Evolutionary conservation across 2,329 filamentous ascomycete genomes (phyloP).

Genomic region (Diatrype stigma): DNA sequence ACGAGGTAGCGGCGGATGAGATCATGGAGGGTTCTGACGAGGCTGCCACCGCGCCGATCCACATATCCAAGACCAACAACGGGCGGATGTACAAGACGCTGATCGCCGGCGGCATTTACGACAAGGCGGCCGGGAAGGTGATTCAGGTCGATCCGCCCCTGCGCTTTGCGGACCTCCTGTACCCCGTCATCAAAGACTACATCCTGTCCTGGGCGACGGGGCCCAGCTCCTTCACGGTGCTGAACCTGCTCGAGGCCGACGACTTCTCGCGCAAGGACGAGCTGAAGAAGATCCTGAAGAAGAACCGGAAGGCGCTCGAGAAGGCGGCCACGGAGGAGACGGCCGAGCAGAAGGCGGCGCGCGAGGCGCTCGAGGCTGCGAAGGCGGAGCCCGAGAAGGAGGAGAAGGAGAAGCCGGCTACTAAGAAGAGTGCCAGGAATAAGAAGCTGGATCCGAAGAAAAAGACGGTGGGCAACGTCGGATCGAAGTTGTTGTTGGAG

Average conservation of each 20-base stretch:
- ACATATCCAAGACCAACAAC: conserved; percentile 59
- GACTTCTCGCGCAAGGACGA: conserved; percentile 65
- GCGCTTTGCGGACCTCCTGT: conserved; percentile 77
- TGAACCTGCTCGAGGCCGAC: conserved; percentile 72
- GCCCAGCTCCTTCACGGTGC: conserved; percentile 78
- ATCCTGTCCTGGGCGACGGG: conserved; percentile 82
- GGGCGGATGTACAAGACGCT: conserved; percentile 88
- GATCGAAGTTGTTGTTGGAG: conserved; percentile 57
- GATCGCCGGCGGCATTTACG: conserved; percentile 83
- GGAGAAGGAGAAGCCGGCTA: conserved; percentile 32
- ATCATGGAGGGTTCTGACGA: conserved; percentile 32
- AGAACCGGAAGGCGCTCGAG: conserved; percentile 67
- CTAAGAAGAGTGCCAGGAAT: conserved; percentile 27
- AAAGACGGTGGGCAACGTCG: conserved; percentile 54
- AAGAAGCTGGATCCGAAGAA: conserved; percentile 37
- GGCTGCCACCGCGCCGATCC: conserved; percentile 30
- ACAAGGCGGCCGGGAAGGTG: conserved; percentile 66
- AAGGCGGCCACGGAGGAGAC: conserved; percentile 61
- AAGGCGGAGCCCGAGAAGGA: conserved; percentile 19
- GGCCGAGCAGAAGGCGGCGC: conserved; percentile 47
- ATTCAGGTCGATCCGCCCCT: conserved; percentile 71
- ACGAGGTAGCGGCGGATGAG: conserved; percentile 36
- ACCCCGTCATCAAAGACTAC: conserved; percentile 70
- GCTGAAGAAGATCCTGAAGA: conserved; percentile 65
- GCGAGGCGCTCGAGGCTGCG: conserved; percentile 47